These are phyloP conservation scores for Oxalis stricta DNA, from an alignment of 441 rosid species.

Conservation along the genomic window DNA sequence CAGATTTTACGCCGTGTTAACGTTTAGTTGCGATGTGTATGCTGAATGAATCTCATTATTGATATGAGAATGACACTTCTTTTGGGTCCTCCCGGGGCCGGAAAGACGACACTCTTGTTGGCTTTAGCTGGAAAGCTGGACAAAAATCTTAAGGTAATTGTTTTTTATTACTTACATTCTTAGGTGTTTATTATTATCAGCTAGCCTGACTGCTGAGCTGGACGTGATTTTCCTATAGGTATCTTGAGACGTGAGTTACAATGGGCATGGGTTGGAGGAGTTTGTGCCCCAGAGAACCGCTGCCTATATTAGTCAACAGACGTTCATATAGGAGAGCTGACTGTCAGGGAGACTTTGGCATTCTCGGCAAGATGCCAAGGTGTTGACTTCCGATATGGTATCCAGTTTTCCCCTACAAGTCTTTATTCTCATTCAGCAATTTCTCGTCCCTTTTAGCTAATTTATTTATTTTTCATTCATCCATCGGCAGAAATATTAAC, in stretches of 20 bases:
- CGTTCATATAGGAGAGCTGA: slow-evolving; percentile 44
- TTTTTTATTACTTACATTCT: too few relatives aligned
- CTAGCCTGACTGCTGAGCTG: not conserved
- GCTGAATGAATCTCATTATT: too few relatives aligned
- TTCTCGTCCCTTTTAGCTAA: not conserved
- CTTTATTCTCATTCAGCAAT: not conserved
- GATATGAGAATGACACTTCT: slow-evolving; percentile 13
- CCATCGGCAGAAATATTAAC: slow-evolving; percentile 33
- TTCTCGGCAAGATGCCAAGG: slow-evolving; percentile 54
- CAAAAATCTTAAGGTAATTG: slow-evolving; percentile 2
- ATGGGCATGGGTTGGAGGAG: slow-evolving; percentile 42
- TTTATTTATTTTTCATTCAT: not conserved
- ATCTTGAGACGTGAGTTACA: slow-evolving; percentile 36
- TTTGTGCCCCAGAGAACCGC: slow-evolving; percentile 48
- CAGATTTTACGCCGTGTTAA: too few relatives aligned
- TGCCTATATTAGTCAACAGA: slow-evolving; percentile 47
- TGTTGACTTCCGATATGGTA: slow-evolving; percentile 39
- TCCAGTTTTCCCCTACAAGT: not conserved
- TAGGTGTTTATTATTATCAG: not conserved
- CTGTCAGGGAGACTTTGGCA: slow-evolving; percentile 43
- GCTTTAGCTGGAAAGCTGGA: slow-evolving; percentile 9
- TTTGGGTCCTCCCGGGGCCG: slow-evolving; percentile 9
- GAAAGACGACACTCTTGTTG: slow-evolving; percentile 10
- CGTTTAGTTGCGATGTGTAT: too few relatives aligned
- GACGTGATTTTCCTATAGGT: slow-evolving; percentile 11